These are phyloP conservation scores for Alternaria tenuissima DNA, from an alignment of 2,329 filamentous ascomycete genomes.

Conservation along the genomic window DNA sequence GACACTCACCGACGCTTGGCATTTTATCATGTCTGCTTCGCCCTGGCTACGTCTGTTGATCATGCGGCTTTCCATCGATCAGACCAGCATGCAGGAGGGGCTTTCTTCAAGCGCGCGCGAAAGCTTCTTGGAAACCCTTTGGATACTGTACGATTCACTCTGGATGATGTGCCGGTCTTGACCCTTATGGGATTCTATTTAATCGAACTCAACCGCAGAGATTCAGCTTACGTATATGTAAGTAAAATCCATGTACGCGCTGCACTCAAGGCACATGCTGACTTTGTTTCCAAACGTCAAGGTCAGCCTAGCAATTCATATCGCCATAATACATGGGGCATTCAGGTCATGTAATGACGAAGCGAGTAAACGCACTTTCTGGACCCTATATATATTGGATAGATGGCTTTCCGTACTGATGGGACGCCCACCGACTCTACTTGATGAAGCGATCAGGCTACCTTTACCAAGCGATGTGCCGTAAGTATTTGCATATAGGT, in stretches of 20 bases:
- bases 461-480: conserved; percentile 29
- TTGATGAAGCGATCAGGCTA: conserved; percentile 36
- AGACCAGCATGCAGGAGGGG: conserved; percentile 30
- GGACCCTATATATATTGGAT: conserved; percentile 40
- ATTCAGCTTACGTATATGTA: conserved; percentile 39
- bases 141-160: conserved; percentile 34
- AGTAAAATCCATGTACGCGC: conserved; percentile 6
- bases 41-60: conserved; percentile 29
- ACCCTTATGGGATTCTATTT: conserved; percentile 39
- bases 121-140: conserved; percentile 37
- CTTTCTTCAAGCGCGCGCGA: conserved; percentile 38
- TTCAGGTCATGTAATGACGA: conserved; percentile 31
- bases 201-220: conserved; percentile 40
- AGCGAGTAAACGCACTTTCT: conserved; percentile 29
- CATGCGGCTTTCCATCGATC: conserved; percentile 21
- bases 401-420: conserved; percentile 39
- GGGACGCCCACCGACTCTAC: conserved; percentile 36
- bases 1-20: conserved; percentile 32
- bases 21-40: conserved; percentile 39
- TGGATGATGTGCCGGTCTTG: conserved; percentile 36
- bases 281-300: background rate
- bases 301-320: conserved; percentile 33
- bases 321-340: conserved; percentile 36
- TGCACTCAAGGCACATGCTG: background rate
- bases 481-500: conserved; percentile 22